Evolutionary conservation across 2,329 filamentous ascomycete genomes (phyloP).

Genomic region (Fusarium metavorans): DNA sequence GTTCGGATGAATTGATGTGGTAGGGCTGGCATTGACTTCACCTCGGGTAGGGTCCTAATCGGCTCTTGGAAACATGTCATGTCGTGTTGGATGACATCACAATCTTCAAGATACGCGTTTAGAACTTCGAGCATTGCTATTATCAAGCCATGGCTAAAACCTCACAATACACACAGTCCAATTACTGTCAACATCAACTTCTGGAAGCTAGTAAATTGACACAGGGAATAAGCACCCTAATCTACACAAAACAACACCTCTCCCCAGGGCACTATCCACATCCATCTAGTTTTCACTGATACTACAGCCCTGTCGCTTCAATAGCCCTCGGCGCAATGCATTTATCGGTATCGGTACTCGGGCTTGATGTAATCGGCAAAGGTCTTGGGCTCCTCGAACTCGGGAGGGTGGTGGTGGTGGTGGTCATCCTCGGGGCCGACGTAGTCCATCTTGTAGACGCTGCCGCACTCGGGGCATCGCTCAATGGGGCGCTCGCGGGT

Average conservation of each 20-base stretch:
- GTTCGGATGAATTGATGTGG: neutral
- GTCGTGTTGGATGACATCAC: constrained; percentile 33
- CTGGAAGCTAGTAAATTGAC: constrained; percentile 51
- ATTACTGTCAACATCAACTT: constrained; percentile 43
- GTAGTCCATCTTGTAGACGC: constrained; percentile 98
- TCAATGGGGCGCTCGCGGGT: constrained; percentile 90
- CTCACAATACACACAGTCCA: constrained; percentile 2
- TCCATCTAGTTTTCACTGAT: constrained; percentile 43
- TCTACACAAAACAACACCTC: constrained; percentile 54
- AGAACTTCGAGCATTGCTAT: neutral
- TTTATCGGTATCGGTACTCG: constrained; percentile 83
- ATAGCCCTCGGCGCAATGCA: constrained; percentile 36
- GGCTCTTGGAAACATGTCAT: neutral
- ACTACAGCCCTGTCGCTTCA: constrained; percentile 35
- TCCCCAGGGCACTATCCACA: constrained; percentile 38
- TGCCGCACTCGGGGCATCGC: constrained; percentile 97
- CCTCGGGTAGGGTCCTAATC: neutral
- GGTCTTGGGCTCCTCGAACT: constrained; percentile 89
- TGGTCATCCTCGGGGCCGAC: constrained; percentile 83
- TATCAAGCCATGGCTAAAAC: constrained; percentile 1
- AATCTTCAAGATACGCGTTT: neutral
- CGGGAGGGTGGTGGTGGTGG: constrained; percentile 71
- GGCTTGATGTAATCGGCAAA: constrained; percentile 97
- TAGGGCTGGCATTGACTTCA: neutral
- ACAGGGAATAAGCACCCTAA: constrained; percentile 53